Evolutionary conservation across 805 yeast genomes (phyloP).

Genomic region (Candida takata): DNA sequence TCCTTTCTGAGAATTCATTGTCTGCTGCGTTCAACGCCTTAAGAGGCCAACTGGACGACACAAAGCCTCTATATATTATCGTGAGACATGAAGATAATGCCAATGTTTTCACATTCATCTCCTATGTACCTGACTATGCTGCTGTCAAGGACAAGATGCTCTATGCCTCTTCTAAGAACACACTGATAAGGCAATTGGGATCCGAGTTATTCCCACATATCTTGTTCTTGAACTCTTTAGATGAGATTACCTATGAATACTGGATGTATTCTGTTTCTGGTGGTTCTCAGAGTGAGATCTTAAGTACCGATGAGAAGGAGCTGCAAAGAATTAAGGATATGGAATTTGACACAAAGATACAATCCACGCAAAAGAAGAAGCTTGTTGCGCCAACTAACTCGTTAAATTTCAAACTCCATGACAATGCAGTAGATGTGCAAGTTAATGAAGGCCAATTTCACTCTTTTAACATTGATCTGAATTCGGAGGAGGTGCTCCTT

Average conservation of each 20-base stretch:
- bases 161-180: constrained; percentile 84
- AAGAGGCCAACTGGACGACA: constrained; percentile 25
- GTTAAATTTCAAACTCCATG: constrained; percentile 21
- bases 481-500: constrained; percentile 41
- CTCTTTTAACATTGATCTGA: constrained; percentile 43
- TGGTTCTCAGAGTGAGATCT: constrained; percentile 35
- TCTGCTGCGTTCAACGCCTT: constrained; percentile 26
- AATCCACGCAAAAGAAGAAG: constrained; percentile 26
- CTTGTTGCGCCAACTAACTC: constrained; percentile 23
- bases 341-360: constrained; percentile 31
- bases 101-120: constrained; percentile 45
- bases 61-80: constrained; percentile 45
- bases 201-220: constrained; percentile 32
- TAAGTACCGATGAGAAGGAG: constrained; percentile 53
- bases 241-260: constrained; percentile 36
- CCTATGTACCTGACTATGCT: constrained; percentile 83
- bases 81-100: constrained; percentile 29
- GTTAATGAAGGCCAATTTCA: constrained; percentile 31
- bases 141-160: constrained; percentile 83
- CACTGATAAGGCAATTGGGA: constrained; percentile 71
- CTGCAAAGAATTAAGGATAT: constrained; percentile 37
- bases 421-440: constrained; percentile 22
- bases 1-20: constrained; percentile 26
- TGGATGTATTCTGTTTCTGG: constrained; percentile 36
- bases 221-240: constrained; percentile 26